phyloP scores from a whole-genome alignment of 176 grass and related monocot genomes.

The Rhynchospora breviuscula region DNA sequence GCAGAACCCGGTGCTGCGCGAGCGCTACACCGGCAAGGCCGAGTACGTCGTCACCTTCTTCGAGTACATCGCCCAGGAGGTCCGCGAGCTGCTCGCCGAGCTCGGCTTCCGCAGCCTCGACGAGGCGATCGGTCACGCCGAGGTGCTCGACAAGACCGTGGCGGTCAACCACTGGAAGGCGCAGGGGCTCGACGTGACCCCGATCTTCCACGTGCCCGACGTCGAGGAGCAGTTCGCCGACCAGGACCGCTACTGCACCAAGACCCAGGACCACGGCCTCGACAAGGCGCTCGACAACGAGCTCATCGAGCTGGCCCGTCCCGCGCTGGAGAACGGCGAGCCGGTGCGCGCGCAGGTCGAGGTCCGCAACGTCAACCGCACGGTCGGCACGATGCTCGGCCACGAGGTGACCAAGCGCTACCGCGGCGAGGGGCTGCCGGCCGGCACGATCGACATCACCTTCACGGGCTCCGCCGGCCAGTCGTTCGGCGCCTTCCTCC shows the following conservation, averaged over 20 bases:
- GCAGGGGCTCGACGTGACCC: conserved; percentile 49
- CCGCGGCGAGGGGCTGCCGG: conserved; percentile 38
- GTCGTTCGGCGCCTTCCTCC: conserved; percentile 58
- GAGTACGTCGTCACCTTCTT: conserved; percentile 68
- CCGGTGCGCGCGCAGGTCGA: conserved; percentile 36
- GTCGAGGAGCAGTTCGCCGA: conserved; percentile 42
- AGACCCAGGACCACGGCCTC: conserved; percentile 62
- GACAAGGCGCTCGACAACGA: conserved; percentile 52
- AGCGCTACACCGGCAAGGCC: conserved; percentile 55
- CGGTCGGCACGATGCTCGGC: conserved; percentile 67
- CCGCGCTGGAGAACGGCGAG: conserved; percentile 35
- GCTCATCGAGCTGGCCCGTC: conserved; percentile 41
- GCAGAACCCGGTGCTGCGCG: conserved; percentile 59
- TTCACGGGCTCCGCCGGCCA: conserved; percentile 54
- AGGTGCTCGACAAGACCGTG: conserved; percentile 62
- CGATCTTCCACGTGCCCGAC: conserved; percentile 49
- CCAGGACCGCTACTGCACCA: no score
- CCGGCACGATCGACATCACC: conserved; percentile 49
- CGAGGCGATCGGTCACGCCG: conserved; percentile 63
- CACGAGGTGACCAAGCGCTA: conserved; percentile 53
- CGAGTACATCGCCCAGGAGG: conserved; percentile 59
- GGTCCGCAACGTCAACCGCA: conserved; percentile 42
- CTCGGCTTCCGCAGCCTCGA: conserved; percentile 44
- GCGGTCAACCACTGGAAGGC: conserved; percentile 24
- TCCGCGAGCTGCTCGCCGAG: conserved; percentile 51